Evolutionary conservation across 371 early-diverging fungal species (phyloP).

Genomic region (Zopfochytrium polystomum): DNA sequence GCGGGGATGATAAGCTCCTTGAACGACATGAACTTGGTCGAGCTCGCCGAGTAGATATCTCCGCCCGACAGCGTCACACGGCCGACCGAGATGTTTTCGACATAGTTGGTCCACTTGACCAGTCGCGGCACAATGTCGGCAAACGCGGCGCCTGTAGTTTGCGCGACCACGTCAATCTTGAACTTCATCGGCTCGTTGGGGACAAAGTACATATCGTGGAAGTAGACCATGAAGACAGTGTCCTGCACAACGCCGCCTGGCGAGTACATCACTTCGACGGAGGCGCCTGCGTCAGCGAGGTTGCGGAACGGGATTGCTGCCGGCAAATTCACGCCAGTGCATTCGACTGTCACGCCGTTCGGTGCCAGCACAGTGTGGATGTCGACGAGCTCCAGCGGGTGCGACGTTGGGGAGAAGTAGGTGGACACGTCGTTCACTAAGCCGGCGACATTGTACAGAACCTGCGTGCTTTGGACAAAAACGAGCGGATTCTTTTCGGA

Average conservation of each 20-base stretch:
- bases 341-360: slow-evolving; percentile 12
- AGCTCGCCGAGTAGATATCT: not conserved
- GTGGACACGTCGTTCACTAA: slow-evolving; percentile 1
- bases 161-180: not conserved
- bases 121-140: slow-evolving; percentile 3
- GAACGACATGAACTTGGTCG: no score
- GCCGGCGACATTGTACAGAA: slow-evolving; percentile 2
- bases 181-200: slow-evolving; percentile 11
- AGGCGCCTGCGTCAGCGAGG: slow-evolving; percentile 6
- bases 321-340: slow-evolving; percentile 7
- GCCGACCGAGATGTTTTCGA: slow-evolving; percentile 2
- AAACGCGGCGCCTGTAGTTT: not conserved
- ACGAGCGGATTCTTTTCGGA: slow-evolving; percentile 19
- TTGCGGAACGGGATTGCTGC: slow-evolving; percentile 11
- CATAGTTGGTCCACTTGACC: slow-evolving; percentile 9
- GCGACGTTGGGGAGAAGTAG: slow-evolving; percentile 16
- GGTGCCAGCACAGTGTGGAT: no score
- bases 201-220: not conserved
- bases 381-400: slow-evolving; percentile 15
- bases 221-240: slow-evolving; percentile 8
- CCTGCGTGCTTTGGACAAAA: slow-evolving; percentile 10
- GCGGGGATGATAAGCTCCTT: not conserved
- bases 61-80: slow-evolving; percentile 1
- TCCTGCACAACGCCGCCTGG: slow-evolving; percentile 6
- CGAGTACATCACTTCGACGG: slow-evolving; percentile 13